Evolutionary conservation across 306 rosid genomes (phyloP), one percentile per base, ranked within the genome.

Genomic region (Hylodesmum podocarpum): DNA sequence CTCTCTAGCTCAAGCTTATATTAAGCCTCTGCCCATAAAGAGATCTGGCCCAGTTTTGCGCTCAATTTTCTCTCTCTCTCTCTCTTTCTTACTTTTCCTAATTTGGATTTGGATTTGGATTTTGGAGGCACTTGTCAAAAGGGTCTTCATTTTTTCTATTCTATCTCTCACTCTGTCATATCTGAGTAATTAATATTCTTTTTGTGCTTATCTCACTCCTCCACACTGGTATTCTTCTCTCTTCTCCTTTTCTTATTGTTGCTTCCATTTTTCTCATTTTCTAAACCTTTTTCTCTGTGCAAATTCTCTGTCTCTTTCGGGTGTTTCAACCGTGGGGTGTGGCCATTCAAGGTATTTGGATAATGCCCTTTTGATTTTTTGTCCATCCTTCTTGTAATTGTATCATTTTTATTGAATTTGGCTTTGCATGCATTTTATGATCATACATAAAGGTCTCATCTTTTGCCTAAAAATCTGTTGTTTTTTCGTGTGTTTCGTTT

Each of bases 121-220:
- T 77, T 66, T 55, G 21, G 59, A 5, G 75, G 62, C 81, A 82
- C 83, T 82, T 84, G 66, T 55, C 81, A 22, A 77, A 80, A 46
- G 59, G 89, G 87, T 78, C 86, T 71, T 66, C 81, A 70, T 22
- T 79, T 39, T 70, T 49, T 37, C 33, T 76, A 55, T 22, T 54
- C 74, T 69, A 47, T 73, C 34, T 78, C 82, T 69, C 76, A 82
- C 72, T 81, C 63, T n/a, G n/a, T n/a, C n/a, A n/a, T n/a, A 71
- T 80, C 24, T 73, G 22, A 90, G 89, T 84, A 85, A 80, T 76
- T 39, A 86, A n/a, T n/a, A n/a, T n/a, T 70, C 58, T 2, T 13
- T 12, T 43, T 6, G 18, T 16, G 37, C 44, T 15, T 46, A 37
- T 39, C 27, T 43, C 73, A 18, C 44, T 72, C 53, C 13, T 36